Percentiles rank a stretch among this genome's conserved stretches.
These are phyloP conservation scores for Scutellaria minor DNA, from an alignment of 257 asterid genomes.

Conservation along the genomic window DNA sequence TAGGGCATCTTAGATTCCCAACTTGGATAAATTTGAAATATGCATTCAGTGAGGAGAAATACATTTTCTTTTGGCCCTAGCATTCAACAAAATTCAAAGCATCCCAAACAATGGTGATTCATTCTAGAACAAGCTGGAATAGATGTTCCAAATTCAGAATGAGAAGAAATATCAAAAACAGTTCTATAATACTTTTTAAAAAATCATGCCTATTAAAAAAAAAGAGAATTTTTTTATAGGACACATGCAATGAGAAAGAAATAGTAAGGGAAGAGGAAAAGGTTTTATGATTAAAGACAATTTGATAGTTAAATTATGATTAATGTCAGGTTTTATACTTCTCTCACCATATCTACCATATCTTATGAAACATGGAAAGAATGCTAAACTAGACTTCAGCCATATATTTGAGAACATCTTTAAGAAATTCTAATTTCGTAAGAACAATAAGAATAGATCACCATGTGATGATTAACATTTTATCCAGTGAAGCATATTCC, in stretches of 20 bases:
- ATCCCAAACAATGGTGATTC: not conserved
- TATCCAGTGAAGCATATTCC: no score
- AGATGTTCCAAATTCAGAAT: not conserved
- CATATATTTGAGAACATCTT: no score
- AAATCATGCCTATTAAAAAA: not conserved
- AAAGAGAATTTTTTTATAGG: not conserved
- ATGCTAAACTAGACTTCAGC: not conserved
- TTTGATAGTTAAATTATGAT: not conserved
- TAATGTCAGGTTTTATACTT: constrained; percentile 1
- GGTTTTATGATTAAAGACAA: constrained; percentile 1
- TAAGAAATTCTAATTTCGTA: no score
- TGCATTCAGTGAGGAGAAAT: constrained; percentile 9
- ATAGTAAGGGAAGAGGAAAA: not conserved
- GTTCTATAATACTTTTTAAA: not conserved
- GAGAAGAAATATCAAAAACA: not conserved
- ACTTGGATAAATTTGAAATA: not conserved
- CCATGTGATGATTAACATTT: no score
- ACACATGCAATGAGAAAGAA: not conserved
- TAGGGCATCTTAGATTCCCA: not conserved
- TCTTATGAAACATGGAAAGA: not conserved
- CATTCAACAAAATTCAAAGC: not conserved
- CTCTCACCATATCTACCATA: not conserved
- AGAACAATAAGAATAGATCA: no score
- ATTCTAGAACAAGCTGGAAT: not conserved
- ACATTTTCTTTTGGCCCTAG: not conserved